These are phyloP conservation scores for Lizonia empirigonia DNA, from an alignment of 2,329 filamentous ascomycete genomes.

Conservation along the genomic window DNA sequence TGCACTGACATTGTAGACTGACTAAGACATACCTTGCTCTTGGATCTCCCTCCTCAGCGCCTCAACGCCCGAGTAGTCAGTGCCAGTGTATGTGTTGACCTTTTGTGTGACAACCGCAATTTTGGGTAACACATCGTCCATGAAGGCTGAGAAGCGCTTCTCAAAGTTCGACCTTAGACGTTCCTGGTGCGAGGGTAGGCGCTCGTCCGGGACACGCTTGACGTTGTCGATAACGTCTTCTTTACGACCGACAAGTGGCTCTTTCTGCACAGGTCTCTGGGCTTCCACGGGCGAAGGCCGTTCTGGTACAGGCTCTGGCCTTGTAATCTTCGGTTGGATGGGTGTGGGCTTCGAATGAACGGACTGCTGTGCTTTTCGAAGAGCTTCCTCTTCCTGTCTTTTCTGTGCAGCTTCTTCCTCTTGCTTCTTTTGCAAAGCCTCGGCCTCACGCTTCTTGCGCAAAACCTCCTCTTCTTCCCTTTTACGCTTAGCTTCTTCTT, in stretches of 20 bases:
- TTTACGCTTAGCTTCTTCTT: conserved; percentile 19
- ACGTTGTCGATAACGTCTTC: conserved; percentile 34
- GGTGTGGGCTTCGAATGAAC: neutral
- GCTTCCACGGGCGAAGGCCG: conserved; percentile 2
- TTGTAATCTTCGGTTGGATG: neutral
- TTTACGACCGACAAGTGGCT: conserved; percentile 10
- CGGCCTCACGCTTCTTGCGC: conserved; percentile 18
- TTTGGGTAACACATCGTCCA: conserved; percentile 88
- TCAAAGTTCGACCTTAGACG: conserved; percentile 61
- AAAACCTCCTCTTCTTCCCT: conserved; percentile 13
- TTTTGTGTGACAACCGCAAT: conserved; percentile 84
- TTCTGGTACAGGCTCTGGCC: conserved; percentile 1
- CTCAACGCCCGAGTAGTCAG: conserved; percentile 86
- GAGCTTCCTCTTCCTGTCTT: conserved; percentile 11
- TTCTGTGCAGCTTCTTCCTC: conserved; percentile 19
- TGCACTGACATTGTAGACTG: neutral
- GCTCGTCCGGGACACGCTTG: conserved; percentile 43
- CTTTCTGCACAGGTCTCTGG: conserved; percentile 11
- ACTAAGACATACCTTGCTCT: conserved; percentile 58
- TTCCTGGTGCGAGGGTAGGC: conserved; percentile 60
- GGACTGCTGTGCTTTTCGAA: conserved; percentile 2
- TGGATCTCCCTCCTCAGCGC: conserved; percentile 79
- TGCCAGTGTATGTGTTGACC: conserved; percentile 89
- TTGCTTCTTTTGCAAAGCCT: conserved; percentile 19
- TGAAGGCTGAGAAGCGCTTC: conserved; percentile 70